Percentiles rank a stretch among this genome's conserved stretches.
These are phyloP conservation scores for Termitomyces eurrhizus DNA, from an alignment of 768 basidiomycete species.

Conservation along the genomic window DNA sequence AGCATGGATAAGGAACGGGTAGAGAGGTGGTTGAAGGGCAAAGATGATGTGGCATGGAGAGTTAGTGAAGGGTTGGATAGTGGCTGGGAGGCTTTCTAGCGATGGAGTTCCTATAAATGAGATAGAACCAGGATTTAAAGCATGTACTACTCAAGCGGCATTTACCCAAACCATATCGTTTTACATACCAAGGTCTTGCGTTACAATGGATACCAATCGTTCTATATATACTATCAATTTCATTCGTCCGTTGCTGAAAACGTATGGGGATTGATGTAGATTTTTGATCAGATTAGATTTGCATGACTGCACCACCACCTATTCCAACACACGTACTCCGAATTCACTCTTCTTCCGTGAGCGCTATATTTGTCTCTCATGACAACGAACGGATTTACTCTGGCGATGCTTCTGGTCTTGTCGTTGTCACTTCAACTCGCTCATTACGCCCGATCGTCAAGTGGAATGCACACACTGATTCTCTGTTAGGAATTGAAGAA, in stretches of 20 bases:
- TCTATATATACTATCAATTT: neutral
- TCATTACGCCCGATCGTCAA: conserved; percentile 67
- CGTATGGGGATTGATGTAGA: neutral
- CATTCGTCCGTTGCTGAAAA: neutral
- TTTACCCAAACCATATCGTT: too few species aligned
- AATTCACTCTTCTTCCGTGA: conserved; percentile 62
- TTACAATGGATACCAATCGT: neutral
- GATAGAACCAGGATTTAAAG: neutral
- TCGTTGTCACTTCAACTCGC: conserved; percentile 72
- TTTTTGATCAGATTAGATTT: conserved; percentile 3
- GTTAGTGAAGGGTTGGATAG: conserved; percentile 58
- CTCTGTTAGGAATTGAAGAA: conserved; percentile 77
- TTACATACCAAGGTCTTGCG: too few species aligned
- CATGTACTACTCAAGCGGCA: neutral
- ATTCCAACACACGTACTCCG: conserved; percentile 75
- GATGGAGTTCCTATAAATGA: neutral
- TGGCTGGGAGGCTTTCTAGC: conserved; percentile 29
- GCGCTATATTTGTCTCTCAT: conserved; percentile 55
- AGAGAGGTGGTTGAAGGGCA: conserved; percentile 55
- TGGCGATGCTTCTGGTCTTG: conserved; percentile 76
- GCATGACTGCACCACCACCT: conserved; percentile 19
- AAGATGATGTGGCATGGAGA: conserved; percentile 47
- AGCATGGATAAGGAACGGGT: conserved; percentile 45
- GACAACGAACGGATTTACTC: conserved; percentile 85
- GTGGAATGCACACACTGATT: conserved; percentile 80